Evolutionary conservation across 371 early-diverging fungal genomes (phyloP).

Genomic region (Mortierella sp.): DNA sequence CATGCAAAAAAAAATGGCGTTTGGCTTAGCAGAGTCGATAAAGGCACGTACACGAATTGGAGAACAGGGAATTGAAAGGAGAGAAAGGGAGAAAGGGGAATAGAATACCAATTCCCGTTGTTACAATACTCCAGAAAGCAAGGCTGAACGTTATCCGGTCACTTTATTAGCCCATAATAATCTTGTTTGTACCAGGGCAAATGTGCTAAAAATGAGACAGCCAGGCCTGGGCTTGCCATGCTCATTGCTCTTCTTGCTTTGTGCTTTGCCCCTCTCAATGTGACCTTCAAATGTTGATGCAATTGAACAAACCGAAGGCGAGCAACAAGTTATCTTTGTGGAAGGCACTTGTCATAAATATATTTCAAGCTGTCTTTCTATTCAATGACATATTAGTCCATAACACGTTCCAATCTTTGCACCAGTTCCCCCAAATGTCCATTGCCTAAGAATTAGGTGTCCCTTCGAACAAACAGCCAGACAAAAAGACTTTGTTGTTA

Average conservation of each 20-base stretch:
- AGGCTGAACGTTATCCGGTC: not conserved
- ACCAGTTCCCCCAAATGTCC: constrained; percentile 1
- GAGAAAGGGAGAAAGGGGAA: too few species aligned
- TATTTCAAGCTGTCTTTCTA: not conserved
- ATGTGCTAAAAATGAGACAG: not conserved
- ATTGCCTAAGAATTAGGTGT: not conserved
- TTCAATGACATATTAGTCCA: not conserved
- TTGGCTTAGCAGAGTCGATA: not conserved
- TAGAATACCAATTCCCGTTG: not conserved
- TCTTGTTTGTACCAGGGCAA: not conserved
- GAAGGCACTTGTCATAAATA: not conserved
- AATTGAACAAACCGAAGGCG: not conserved
- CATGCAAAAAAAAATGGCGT: not conserved
- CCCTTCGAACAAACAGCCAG: not conserved
- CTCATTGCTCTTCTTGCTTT: not conserved
- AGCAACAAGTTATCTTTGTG: not conserved
- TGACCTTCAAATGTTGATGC: not conserved
- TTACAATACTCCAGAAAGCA: not conserved
- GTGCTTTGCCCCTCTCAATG: not conserved
- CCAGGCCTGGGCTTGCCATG: not conserved
- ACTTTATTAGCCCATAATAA: not conserved
- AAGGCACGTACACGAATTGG: not conserved
- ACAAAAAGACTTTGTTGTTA: not conserved
- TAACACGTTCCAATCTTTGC: not conserved
- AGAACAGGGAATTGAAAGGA: not conserved